Evolutionary conservation across 495 filamentous ascomycete species (phyloP), one percentile per base, ranked within the genome.

Genomic region (Evansstolkia leycettana): DNA sequence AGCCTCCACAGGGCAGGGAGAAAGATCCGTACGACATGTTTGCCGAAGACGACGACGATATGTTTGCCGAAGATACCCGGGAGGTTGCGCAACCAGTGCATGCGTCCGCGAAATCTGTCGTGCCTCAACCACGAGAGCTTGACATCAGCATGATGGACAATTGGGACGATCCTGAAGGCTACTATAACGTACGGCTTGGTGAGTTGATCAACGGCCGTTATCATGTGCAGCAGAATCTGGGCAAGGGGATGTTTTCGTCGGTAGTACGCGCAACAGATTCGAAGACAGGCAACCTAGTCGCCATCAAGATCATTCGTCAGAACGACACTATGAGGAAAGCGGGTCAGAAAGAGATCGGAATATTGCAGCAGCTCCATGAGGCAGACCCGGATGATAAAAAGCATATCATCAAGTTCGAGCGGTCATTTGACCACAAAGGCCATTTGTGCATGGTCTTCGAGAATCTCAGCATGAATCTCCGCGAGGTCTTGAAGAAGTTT

Each of bases 401-500:
- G 55, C 87, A 98, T 51, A 65, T 96, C 36, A 80, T 98, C 45
- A 80, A 82, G 41, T 76, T 95, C 26, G 76, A 89, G 49, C 71
- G 85, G 27, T 65, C 72, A 30, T 98, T 98, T 48, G 86, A 95
- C 43, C 86, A 94, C 62, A 95, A 94, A 62, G 78, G 76, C 8
- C 90, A 98, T 60, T 61, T 98, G 34, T 96, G 90, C 57, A 80
- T 98, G 67, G 88, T 88, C 1, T 98, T 96, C 58, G 90, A 98
- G 58, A 89, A 94, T 48, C 69, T 98, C 24, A 75, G 80, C 53
- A 75, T 93, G 60, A 94, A 98, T 52, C 64, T 98, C 17, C 82
- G 90, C 28, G 87, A 94, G 47, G 80, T 95, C n/a, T 58, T 98
- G 39, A 94, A 93, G 62, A 94, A 94, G 48, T 92, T 88, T 54